Base-by-base conservation (phyloP, 331 rosid genomes). In the Pyracantha coccinea region DNA sequence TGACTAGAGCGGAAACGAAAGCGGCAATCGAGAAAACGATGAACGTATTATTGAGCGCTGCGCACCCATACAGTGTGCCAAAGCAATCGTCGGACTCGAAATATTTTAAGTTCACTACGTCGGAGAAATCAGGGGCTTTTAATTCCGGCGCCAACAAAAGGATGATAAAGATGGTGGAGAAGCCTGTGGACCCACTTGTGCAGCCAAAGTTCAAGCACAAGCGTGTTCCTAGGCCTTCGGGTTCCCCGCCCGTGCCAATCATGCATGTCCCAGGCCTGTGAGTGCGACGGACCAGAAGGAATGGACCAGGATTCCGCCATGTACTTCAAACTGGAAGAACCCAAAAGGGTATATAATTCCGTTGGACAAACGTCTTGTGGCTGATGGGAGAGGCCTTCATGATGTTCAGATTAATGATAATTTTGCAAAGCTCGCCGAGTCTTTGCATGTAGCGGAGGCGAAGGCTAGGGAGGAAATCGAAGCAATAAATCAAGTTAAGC, bases 151-250 rank as follows among this genome's bases (percentile, higher is more conserved):
- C 94, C 0, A 91, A 86, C 60, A 96, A 89, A 83, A 88, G 98
- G 83, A 87, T 93, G 24, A 89, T 93, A 21, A 86, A 96, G 79
- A 89, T 93, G 98, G 91, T 87, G 68, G 92, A 91, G 85, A 93
- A 88, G 96, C 98, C 90, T 1, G 94, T 88, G 71, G 97, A 93
- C 79, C 94, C 96, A 7, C 91, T 93, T 35, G 96, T 91, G 84
- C 97, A 94, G 31, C 97, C 94, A 0, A 91, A 91, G 86, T 91
- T 93, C 73, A 93, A 91, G 89, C 94, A 93, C 60, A 93, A 93
- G 88, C 85, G 96, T 12, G 97, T 89, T 53, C 97, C 94, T 0
- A 89, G 82, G 83, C 92, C 98, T 58, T 91, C 94, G 0, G 89
- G 97, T 17, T 91, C 96, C 7, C 94, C 94, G 25, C 96, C 92